Conservation (phyloP, 441 rosid species). For the Aquilaria agallochum region DNA sequence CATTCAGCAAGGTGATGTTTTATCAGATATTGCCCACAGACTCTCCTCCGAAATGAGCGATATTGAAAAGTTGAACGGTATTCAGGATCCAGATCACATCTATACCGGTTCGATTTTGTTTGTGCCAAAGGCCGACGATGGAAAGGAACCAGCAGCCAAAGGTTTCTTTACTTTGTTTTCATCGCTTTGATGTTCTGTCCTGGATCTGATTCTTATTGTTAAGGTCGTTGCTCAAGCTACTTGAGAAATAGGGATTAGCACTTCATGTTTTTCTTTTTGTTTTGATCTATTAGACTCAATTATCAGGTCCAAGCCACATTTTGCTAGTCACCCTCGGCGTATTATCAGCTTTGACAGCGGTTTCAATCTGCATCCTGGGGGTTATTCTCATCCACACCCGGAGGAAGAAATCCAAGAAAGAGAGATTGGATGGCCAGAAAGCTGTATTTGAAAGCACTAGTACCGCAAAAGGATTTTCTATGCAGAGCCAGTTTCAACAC, state of each 20-base stretch:
- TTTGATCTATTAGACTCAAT: not conserved
- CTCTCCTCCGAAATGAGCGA: slow-evolving; percentile 27
- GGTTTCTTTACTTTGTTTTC: slow-evolving; percentile 16
- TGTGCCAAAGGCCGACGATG: slow-evolving; percentile 35
- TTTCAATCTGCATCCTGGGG: slow-evolving; percentile 22
- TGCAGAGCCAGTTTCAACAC: slow-evolving; percentile 21
- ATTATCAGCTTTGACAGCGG: slow-evolving; percentile 27
- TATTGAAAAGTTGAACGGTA: slow-evolving; percentile 31
- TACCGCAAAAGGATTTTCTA: slow-evolving; percentile 26
- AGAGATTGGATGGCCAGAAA: slow-evolving; percentile 22
- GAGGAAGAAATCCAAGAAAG: slow-evolving; percentile 18
- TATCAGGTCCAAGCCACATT: slow-evolving; percentile 20
- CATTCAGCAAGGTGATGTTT: slow-evolving; percentile 39
- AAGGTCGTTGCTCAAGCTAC: too few species aligned
- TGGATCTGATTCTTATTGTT: not conserved
- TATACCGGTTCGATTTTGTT: slow-evolving; percentile 37
- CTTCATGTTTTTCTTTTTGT: too few species aligned
- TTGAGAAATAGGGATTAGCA: too few species aligned
- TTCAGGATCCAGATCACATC: slow-evolving; percentile 20
- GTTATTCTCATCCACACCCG: slow-evolving; percentile 20
- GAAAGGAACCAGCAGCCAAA: slow-evolving; percentile 20
- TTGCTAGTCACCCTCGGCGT: slow-evolving; percentile 32
- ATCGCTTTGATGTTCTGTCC: not conserved
- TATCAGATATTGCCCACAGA: slow-evolving; percentile 28
- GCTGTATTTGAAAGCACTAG: slow-evolving; percentile 33